Conservation (phyloP, 305 asterid species). For the Andrographis paniculata region DNA sequence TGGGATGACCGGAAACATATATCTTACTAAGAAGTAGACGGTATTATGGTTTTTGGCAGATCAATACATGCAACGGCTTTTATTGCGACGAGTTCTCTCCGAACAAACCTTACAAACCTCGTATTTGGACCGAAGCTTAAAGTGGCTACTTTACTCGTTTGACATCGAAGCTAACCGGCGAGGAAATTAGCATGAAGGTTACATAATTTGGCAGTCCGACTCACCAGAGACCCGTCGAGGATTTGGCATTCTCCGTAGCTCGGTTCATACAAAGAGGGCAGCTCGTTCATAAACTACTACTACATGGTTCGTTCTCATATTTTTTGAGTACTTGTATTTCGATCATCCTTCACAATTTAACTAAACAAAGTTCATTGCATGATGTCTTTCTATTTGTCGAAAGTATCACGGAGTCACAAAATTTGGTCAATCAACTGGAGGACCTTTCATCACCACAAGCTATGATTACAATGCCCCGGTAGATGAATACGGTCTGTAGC, state of each 20-base stretch:
- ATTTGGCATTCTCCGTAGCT: conserved; percentile 88
- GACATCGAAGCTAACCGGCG: too few relatives aligned
- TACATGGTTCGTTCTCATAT: conserved; percentile 62
- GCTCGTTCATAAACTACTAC: conserved; percentile 86
- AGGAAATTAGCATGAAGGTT: conserved; percentile 39
- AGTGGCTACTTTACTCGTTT: too few relatives aligned
- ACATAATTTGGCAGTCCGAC: conserved; percentile 80
- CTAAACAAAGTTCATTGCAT: background rate
- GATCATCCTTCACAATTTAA: background rate
- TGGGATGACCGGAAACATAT: background rate
- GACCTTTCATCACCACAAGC: conserved; percentile 82
- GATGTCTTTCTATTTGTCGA: background rate
- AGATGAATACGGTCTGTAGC: conserved; percentile 71
- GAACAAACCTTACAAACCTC: conserved; percentile 81
- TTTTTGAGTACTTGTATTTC: background rate
- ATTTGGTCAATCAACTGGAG: conserved; percentile 85
- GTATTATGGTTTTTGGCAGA: conserved; percentile 43
- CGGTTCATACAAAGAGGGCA: conserved; percentile 83
- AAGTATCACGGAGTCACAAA: conserved; percentile 89
- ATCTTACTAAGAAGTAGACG: background rate
- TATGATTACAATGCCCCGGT: conserved; percentile 90
- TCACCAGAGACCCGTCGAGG: conserved; percentile 87
- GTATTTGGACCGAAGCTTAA: conserved; percentile 98
- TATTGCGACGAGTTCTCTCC: conserved; percentile 86
- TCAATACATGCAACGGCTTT: conserved; percentile 91